Evolutionary conservation across 2,329 filamentous ascomycete genomes (phyloP), one percentile per base, ranked within the genome.

Genomic region (Xylogone sp.): DNA sequence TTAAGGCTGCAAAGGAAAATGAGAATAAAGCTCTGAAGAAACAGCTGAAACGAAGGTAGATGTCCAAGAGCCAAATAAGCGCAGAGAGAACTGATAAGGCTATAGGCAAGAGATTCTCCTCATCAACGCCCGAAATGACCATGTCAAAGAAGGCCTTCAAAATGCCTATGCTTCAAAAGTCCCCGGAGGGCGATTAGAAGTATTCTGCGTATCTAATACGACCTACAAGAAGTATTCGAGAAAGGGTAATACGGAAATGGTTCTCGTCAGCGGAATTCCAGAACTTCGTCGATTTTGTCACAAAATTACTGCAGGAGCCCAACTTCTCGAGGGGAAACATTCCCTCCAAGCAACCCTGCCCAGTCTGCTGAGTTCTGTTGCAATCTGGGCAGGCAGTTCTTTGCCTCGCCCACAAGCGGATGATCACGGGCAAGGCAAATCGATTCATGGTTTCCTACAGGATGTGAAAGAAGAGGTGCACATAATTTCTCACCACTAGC

Each of bases 121-220:
- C 3, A 60, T 70, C 7, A 29, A 60, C 7, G 66, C 67, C 3
- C 58, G 67, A 21, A 68, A 62, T 27, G 45, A 51, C 2, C 60
- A 69, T 48, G 64, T 70, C 43, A 62, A 56, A 24, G 48, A 58
- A 27, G 59, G 59, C 1, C 54, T 70, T 2, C 58, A 58, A 44
- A 53, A 16, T 8, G 57, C 54, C 13, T 69, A 69, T 50, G 48
- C 59, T 0, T 54, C 60, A 1, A 58, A 64, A 27, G 53, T 53
- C 3, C 46, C 60, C 1, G 55, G 57, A 5, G 53, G 54, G 7
- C 43, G 9, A 3, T 51, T 69, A 2, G 56, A 69, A 21, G 65
- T 70, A 1, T 71, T 71, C 45, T 71, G 67, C 42, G 62, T 70
- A 1, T 69, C 66, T 5, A 70, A 69, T 52, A 63, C 54, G 12